Conservation (phyloP, 148 eudicot species). For the Rhododendron ovatum region DNA sequence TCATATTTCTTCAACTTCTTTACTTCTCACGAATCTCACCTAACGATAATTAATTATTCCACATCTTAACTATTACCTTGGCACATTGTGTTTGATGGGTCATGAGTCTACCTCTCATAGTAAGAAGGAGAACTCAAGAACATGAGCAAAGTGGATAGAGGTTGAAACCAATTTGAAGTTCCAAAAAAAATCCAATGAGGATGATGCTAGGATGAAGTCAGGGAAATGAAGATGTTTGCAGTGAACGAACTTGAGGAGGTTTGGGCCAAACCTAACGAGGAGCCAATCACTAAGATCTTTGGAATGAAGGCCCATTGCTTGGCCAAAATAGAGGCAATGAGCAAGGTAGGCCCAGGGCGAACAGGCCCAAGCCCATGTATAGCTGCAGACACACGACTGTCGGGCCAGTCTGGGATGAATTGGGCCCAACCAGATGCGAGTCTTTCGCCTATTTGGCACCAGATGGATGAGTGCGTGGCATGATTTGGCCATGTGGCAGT, state of each 20-base stretch:
- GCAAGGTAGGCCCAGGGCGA: background rate
- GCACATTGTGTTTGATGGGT: background rate
- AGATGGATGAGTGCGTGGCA: background rate
- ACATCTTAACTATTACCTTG: background rate
- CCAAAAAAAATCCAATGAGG: background rate
- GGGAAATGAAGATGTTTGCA: background rate
- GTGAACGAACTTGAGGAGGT: background rate
- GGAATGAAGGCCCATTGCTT: background rate
- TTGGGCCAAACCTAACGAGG: background rate
- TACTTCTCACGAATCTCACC: background rate
- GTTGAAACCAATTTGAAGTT: background rate
- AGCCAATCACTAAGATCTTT: background rate
- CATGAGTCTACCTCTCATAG: background rate
- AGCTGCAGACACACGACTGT: background rate
- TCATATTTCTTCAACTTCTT: background rate
- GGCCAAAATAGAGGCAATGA: background rate
- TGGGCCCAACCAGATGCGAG: background rate
- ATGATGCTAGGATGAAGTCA: background rate
- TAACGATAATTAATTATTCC: background rate
- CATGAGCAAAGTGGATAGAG: background rate
- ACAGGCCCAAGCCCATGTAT: background rate
- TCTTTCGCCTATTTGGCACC: background rate
- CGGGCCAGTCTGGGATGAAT: background rate
- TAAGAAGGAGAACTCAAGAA: background rate
- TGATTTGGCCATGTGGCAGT: background rate